A percentile compares a stretch with the other conserved stretches of the same genome.
phyloP scores from a whole-genome alignment of 2,329 filamentous ascomycete genomes.

The Amphichorda felina region DNA sequence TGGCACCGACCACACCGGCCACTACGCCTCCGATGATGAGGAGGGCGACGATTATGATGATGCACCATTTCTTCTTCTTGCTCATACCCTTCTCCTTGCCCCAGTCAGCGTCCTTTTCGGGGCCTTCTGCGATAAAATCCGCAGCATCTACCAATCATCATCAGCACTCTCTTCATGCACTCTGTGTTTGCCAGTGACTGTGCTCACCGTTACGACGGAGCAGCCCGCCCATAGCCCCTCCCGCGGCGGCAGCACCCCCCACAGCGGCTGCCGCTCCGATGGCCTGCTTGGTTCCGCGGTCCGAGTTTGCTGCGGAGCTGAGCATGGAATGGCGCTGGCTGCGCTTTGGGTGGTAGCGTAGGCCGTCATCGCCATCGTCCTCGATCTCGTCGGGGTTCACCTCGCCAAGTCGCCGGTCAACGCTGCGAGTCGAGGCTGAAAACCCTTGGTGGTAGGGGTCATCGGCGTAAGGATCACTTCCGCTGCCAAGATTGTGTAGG shows the following conservation, averaged over 20 bases:
- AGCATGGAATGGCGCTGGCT: slow-evolving; percentile 45
- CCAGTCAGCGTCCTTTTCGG: slow-evolving; percentile 54
- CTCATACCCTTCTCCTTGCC: slow-evolving; percentile 43
- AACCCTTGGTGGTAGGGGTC: slow-evolving; percentile 57
- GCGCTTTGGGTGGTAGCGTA: slow-evolving; percentile 37
- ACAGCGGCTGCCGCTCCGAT: slow-evolving; percentile 28
- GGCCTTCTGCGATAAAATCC: slow-evolving; percentile 16
- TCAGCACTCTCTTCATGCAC: not conserved
- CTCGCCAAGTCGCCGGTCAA: slow-evolving; percentile 37
- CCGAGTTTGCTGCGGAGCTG: slow-evolving; percentile 35
- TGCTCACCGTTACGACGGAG: slow-evolving; percentile 11
- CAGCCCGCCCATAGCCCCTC: slow-evolving; percentile 17
- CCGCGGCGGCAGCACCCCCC: slow-evolving; percentile 30
- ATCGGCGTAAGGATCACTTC: slow-evolving; percentile 23
- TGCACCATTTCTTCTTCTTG: slow-evolving; percentile 59
- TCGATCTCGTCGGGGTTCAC: slow-evolving; percentile 71
- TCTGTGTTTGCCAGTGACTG: not conserved
- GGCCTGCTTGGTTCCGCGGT: slow-evolving; percentile 12
- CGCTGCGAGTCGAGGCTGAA: slow-evolving; percentile 27
- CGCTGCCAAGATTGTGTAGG: slow-evolving; percentile 1
- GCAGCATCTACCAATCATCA: slow-evolving; percentile 10
- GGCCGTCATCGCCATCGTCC: slow-evolving; percentile 81
- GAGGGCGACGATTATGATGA: slow-evolving; percentile 51
- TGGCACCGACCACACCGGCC: slow-evolving; percentile 62
- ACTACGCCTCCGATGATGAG: slow-evolving; percentile 60